Conservation (phyloP, 2,329 filamentous ascomycete species). For the Westerdykella ornata region DNA sequence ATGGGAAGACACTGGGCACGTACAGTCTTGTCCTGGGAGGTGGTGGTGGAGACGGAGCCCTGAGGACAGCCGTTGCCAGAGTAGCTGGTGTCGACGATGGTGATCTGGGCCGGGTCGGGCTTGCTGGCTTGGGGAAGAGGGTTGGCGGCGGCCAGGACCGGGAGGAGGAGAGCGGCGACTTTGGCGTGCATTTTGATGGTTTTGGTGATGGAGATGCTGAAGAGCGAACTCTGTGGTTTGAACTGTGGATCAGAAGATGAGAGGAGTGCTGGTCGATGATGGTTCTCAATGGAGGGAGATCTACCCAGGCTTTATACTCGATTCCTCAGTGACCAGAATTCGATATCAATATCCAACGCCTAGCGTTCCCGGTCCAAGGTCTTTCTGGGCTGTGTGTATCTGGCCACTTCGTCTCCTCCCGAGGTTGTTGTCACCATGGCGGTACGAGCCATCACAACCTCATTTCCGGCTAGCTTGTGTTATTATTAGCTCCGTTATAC, state of each 20-base stretch:
- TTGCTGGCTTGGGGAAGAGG: constrained; percentile 17
- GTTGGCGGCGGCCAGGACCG: constrained; percentile 23
- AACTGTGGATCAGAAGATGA: constrained; percentile 9
- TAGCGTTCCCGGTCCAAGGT: constrained; percentile 4
- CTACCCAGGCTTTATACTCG: constrained; percentile 21
- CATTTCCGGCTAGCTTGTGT: constrained; percentile 13
- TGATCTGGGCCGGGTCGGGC: constrained; percentile 21
- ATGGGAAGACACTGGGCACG: constrained; percentile 1
- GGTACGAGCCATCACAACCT: constrained; percentile 13
- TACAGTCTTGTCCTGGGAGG: constrained; percentile 30
- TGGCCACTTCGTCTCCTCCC: constrained; percentile 9
- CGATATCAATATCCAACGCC: constrained; percentile 4
- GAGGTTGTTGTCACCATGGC: constrained; percentile 6
- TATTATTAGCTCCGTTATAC: constrained; percentile 23
- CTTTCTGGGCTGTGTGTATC: constrained; percentile 10
- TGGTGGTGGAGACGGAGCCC: constrained; percentile 28
- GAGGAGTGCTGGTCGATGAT: constrained; percentile 23
- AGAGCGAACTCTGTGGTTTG: constrained; percentile 7
- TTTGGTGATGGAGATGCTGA: constrained; percentile 3
- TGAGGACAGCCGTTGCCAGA: constrained; percentile 33
- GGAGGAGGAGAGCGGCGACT: constrained; percentile 23
- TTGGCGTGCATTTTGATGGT: constrained; percentile 26
- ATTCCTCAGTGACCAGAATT: constrained; percentile 1
- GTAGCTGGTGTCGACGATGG: constrained; percentile 26
- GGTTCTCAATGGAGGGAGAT: constrained; percentile 13